These are phyloP conservation scores for Leptographium wingfieldii DNA, from an alignment of 2,329 filamentous ascomycete species.

Conservation along the genomic window DNA sequence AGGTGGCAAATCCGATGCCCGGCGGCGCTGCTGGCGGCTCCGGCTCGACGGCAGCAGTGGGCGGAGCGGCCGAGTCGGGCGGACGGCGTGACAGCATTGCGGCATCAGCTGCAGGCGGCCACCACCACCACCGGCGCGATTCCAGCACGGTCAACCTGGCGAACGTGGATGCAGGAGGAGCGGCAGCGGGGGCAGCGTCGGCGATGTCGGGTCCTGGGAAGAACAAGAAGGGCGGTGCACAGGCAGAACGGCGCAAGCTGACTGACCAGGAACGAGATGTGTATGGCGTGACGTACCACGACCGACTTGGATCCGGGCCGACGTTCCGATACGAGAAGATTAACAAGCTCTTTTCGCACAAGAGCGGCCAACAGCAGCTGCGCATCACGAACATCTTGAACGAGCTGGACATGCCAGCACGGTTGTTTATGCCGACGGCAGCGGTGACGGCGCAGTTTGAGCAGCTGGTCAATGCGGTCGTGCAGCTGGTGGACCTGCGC, in stretches of 20 bases:
- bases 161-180: slow-evolving; percentile 15
- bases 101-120: slow-evolving; percentile 21
- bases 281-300: slow-evolving; percentile 77
- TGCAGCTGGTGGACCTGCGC: slow-evolving; percentile 55
- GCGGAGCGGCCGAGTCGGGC: slow-evolving; percentile 22
- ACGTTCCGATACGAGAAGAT: slow-evolving; percentile 80
- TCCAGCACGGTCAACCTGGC: slow-evolving; percentile 1
- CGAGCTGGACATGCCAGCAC: slow-evolving; percentile 57
- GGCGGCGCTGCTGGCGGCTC: slow-evolving; percentile 15
- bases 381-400: slow-evolving; percentile 61
- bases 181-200: slow-evolving; percentile 20
- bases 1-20: slow-evolving; percentile 36
- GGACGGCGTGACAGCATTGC: slow-evolving; percentile 42
- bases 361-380: slow-evolving; percentile 61
- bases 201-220: slow-evolving; percentile 23
- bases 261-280: slow-evolving; percentile 61
- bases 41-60: not conserved
- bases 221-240: slow-evolving; percentile 37
- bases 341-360: slow-evolving; percentile 65
- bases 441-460: slow-evolving; percentile 61
- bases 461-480: slow-evolving; percentile 53
- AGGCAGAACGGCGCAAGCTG: slow-evolving; percentile 54
- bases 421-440: slow-evolving; percentile 63
- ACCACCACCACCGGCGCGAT: slow-evolving; percentile 6
- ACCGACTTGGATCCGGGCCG: slow-evolving; percentile 74